These are phyloP conservation scores for Hyaloscypha finlandica DNA, from an alignment of 495 filamentous ascomycete species.

Conservation along the genomic window DNA sequence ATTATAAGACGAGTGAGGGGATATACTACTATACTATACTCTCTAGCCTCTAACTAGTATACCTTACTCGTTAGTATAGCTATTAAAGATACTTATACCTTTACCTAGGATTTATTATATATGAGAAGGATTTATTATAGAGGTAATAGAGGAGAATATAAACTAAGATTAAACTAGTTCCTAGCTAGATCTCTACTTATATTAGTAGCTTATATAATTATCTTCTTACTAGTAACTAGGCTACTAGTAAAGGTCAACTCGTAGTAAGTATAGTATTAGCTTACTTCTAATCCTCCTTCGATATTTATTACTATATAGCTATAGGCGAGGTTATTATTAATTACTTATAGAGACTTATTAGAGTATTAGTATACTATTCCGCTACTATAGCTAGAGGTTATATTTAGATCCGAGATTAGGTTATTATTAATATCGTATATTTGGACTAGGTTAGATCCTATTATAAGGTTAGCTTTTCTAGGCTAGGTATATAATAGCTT, in stretches of 20 bases:
- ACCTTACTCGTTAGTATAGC: conserved; percentile 61
- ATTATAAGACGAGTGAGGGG: conserved; percentile 51
- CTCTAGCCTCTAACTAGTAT: conserved; percentile 61
- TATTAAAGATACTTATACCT: conserved; percentile 64
- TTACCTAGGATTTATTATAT: conserved; percentile 66
- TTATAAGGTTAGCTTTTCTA: conserved; percentile 50
- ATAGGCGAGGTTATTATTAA: conserved; percentile 56
- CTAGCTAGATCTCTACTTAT: conserved; percentile 44
- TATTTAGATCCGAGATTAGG: conserved; percentile 49
- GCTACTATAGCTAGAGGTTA: conserved; percentile 30
- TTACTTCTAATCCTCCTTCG: conserved; percentile 49
- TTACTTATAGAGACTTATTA: conserved; percentile 63
- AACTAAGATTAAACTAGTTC: conserved; percentile 43
- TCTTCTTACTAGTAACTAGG: conserved; percentile 57
- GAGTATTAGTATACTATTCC: conserved; percentile 64
- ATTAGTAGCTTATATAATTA: conserved; percentile 70
- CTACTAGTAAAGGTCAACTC: conserved; percentile 65
- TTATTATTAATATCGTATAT: conserved; percentile 59
- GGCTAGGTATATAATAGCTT: conserved; percentile 61
- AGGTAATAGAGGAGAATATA: conserved; percentile 8
- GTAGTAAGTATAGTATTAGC: conserved; percentile 71
- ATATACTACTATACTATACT: conserved; percentile 61
- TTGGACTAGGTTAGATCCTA: conserved; percentile 43
- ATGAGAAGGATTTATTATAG: background rate
- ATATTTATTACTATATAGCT: conserved; percentile 65